Conservation (phyloP, 2,329 filamentous ascomycete species). For the Colletotrichum sp. region DNA sequence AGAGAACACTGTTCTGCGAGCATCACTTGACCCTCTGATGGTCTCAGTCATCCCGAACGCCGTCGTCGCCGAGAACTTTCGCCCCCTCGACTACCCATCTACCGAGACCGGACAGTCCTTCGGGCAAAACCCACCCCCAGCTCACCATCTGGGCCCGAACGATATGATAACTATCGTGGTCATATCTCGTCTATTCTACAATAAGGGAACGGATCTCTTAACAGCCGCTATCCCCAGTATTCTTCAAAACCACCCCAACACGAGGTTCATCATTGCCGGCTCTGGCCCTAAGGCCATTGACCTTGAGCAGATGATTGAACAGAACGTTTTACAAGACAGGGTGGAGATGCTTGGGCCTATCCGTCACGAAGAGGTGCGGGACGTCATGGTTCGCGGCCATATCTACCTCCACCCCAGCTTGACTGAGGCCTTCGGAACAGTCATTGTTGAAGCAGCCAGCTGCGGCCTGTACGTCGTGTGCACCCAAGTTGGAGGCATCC, state of each 20-base stretch:
- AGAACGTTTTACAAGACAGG: conserved; percentile 90
- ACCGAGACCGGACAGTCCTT: conserved; percentile 34
- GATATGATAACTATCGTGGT: conserved; percentile 96
- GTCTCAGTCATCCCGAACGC: conserved; percentile 98
- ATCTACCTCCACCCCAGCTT: conserved; percentile 95
- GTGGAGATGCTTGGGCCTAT: conserved; percentile 92
- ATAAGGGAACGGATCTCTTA: conserved; percentile 97
- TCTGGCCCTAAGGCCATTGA: conserved; percentile 97
- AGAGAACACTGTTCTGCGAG: conserved; percentile 94
- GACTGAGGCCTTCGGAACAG: conserved; percentile 96
- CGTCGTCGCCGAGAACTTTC: conserved; percentile 95
- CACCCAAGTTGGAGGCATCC: conserved; percentile 94
- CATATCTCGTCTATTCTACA: conserved; percentile 96
- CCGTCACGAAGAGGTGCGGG: conserved; percentile 93
- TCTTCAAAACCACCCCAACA: conserved; percentile 86
- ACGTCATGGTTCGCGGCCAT: conserved; percentile 96
- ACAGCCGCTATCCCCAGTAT: conserved; percentile 95
- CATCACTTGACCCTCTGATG: conserved; percentile 93
- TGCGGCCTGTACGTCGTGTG: conserved; percentile 97
- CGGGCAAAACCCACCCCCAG: conserved; percentile 54
- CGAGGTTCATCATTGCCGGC: conserved; percentile 95
- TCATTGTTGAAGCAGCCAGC: conserved; percentile 95
- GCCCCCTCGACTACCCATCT: conserved; percentile 60
- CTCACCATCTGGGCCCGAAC: conserved; percentile 76
- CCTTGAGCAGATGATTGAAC: conserved; percentile 96